Conservation (phyloP, 495 filamentous ascomycete species). For the Terfezia claveryi region DNA sequence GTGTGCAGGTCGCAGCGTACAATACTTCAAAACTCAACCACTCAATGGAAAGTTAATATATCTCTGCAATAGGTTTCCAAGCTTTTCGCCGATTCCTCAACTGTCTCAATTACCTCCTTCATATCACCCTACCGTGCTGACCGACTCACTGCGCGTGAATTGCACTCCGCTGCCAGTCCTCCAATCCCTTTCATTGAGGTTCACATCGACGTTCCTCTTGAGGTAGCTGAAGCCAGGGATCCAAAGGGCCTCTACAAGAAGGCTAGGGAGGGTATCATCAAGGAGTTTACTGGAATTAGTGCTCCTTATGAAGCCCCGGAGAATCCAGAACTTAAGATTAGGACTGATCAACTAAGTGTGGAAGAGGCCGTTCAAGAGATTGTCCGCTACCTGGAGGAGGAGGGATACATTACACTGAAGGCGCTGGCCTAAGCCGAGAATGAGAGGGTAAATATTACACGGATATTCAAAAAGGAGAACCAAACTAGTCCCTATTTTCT, state of each 20-base stretch:
- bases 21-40: background rate
- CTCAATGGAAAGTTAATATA: slow-evolving; percentile 1
- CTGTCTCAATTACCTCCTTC: slow-evolving; percentile 81
- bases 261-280: slow-evolving; percentile 75
- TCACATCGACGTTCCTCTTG: slow-evolving; percentile 67
- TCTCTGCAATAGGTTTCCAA: slow-evolving; percentile 48
- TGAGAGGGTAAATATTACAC: no score
- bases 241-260: slow-evolving; percentile 97
- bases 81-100: slow-evolving; percentile 76
- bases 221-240: slow-evolving; percentile 81
- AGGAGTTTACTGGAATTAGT: slow-evolving; percentile 84
- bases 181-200: slow-evolving; percentile 78
- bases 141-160: slow-evolving; percentile 51
- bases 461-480: no score
- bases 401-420: slow-evolving; percentile 37
- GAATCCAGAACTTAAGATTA: slow-evolving; percentile 65
- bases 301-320: slow-evolving; percentile 85
- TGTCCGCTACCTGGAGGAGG: slow-evolving; percentile 49
- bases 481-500: no score
- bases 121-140: slow-evolving; percentile 87
- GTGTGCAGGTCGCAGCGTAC: no score
- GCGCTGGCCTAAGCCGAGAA: no score
- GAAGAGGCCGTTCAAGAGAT: slow-evolving; percentile 73
- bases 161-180: slow-evolving; percentile 40
- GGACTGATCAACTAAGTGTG: slow-evolving; percentile 51